Conservation (phyloP, 768 basidiomycete species). For the Clathrus columnatus region DNA sequence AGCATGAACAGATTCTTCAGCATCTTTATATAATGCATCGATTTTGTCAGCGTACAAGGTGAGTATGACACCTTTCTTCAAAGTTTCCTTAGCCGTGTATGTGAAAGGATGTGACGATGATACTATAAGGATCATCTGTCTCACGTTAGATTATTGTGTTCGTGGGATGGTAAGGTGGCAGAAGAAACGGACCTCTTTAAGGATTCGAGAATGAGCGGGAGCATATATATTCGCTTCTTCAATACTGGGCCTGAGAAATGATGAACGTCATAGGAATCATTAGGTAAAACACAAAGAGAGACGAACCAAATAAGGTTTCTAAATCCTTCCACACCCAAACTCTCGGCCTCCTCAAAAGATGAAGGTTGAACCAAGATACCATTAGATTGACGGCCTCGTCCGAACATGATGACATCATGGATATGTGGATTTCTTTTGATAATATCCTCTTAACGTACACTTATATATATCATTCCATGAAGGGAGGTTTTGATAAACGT, state of each 20-base stretch:
- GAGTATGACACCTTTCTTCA: slow-evolving; percentile 29
- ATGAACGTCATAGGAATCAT: neutral
- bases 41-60: slow-evolving; percentile 33
- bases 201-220: slow-evolving; percentile 36
- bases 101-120: slow-evolving; percentile 31
- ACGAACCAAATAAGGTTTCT: slow-evolving; percentile 28
- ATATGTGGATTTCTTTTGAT: slow-evolving; percentile 24
- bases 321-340: slow-evolving; percentile 23
- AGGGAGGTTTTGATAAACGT: neutral
- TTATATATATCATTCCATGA: neutral
- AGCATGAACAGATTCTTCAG: slow-evolving; percentile 25
- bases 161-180: neutral
- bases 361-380: slow-evolving; percentile 29
- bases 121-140: slow-evolving; percentile 36
- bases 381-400: slow-evolving; percentile 10
- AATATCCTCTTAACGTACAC: slow-evolving; percentile 24
- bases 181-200: slow-evolving; percentile 31
- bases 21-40: slow-evolving; percentile 25
- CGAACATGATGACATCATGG: slow-evolving; percentile 11
- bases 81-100: slow-evolving; percentile 34
- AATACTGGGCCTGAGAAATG: slow-evolving; percentile 26
- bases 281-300: neutral
- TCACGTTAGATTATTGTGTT: neutral
- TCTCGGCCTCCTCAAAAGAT: slow-evolving; percentile 26
- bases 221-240: slow-evolving; percentile 35